Conservation (phyloP, 768 basidiomycete species). For the Amanita rubescens region DNA sequence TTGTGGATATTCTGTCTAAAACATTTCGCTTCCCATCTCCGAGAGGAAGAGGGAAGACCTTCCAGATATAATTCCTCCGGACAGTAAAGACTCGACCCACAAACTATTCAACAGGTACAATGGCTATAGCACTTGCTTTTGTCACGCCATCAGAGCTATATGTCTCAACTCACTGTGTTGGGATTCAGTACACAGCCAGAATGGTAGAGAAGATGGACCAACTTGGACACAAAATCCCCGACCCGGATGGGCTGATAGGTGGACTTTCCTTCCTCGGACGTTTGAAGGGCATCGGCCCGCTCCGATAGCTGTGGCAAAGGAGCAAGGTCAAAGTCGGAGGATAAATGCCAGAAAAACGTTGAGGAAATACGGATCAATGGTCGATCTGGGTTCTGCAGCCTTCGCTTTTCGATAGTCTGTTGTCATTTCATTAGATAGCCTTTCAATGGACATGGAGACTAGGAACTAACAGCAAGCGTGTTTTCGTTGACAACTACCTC, state of each 20-base stretch:
- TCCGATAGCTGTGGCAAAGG: constrained; percentile 50
- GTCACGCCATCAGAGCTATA: constrained; percentile 71
- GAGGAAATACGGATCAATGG: constrained; percentile 93
- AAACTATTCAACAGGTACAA: neutral
- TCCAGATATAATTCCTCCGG: constrained; percentile 1
- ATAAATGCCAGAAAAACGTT: constrained; percentile 94
- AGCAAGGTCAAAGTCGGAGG: constrained; percentile 72
- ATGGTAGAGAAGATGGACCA: constrained; percentile 17
- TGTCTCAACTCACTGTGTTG: constrained; percentile 64
- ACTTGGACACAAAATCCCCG: constrained; percentile 85
- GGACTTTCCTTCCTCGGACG: constrained; percentile 34
- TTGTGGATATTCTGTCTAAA: constrained; percentile 7
- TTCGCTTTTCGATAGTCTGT: constrained; percentile 60
- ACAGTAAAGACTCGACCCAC: neutral
- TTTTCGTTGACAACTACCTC: constrained; percentile 87
- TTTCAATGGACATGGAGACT: neutral
- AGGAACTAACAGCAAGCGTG: constrained; percentile 54
- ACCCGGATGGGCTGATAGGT: constrained; percentile 75
- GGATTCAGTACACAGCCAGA: neutral
- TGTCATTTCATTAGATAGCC: neutral
- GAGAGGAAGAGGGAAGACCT: neutral
- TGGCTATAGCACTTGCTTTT: neutral
- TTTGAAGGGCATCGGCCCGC: constrained; percentile 38
- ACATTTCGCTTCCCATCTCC: constrained; percentile 5
- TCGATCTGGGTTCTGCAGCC: constrained; percentile 53